A percentile compares a stretch with the other conserved stretches of the same genome.
These are phyloP conservation scores for Neckera pumila DNA, from an alignment of 225 moss, liverwort and hornwort species.

Conservation along the genomic window DNA sequence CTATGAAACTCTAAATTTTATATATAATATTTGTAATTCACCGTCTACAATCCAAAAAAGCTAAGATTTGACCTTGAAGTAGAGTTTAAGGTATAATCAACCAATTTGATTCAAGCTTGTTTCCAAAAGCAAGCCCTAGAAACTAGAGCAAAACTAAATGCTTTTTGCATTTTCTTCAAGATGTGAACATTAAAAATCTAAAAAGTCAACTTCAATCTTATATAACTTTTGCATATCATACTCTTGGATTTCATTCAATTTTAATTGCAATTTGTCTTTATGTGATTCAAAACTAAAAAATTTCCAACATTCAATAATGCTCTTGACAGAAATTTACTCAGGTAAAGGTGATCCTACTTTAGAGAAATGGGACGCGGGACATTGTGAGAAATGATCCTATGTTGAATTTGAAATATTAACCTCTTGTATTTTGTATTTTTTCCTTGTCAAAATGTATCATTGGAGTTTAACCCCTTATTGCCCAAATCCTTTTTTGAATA, in stretches of 20 bases:
- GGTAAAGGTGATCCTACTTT: rapidly evolving
- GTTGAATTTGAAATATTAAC: background rate
- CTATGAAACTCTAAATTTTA: background rate
- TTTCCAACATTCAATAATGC: rapidly evolving
- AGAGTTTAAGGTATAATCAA: background rate
- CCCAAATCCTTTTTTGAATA: background rate
- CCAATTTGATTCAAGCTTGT: rapidly evolving
- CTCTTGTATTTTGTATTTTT: rapidly evolving
- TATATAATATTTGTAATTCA: background rate
- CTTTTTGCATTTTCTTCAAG: background rate
- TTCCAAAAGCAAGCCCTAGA: rapidly evolving
- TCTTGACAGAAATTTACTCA: background rate
- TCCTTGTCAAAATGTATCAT: background rate
- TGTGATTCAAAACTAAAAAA: background rate
- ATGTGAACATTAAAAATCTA: background rate
- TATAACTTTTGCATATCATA: background rate
- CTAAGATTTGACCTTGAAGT: background rate
- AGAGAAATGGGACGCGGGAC: rapidly evolving
- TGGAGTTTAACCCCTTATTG: rapidly evolving
- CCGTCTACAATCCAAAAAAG: background rate
- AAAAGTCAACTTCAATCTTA: background rate
- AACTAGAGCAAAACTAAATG: background rate
- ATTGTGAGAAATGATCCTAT: background rate
- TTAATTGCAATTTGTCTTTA: background rate
- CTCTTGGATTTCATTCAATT: background rate